Conservation (phyloP, 2,329 filamentous ascomycete species). For the Aspergillus ruber region DNA sequence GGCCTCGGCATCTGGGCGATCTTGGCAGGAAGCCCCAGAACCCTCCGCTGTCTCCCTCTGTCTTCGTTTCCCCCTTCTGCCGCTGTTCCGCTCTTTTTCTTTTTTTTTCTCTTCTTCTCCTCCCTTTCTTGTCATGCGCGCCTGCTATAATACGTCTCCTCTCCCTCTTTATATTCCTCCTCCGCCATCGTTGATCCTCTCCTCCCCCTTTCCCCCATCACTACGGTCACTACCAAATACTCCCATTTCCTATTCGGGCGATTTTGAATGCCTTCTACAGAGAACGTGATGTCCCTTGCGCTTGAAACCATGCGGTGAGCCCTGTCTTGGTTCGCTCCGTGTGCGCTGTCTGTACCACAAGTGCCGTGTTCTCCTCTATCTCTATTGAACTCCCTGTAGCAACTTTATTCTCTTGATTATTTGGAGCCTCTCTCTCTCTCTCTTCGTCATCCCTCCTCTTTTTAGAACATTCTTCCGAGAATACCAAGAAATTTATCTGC, state of each 20-base stretch:
- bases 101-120: conserved; percentile 1
- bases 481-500: not conserved
- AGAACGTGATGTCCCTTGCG: conserved; percentile 12
- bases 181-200: not conserved
- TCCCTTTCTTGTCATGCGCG: not conserved
- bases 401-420: conserved; percentile 11
- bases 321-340: conserved; percentile 14
- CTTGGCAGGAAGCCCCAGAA: conserved; percentile 13
- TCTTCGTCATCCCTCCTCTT: not conserved
- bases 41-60: conserved; percentile 2
- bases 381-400: conserved; percentile 9
- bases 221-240: not conserved
- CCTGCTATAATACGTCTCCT: too few relatives aligned
- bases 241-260: too few relatives aligned
- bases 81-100: conserved; percentile 3
- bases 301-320: conserved; percentile 4
- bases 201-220: conserved; percentile 1
- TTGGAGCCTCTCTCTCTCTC: conserved; percentile 7
- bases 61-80: conserved; percentile 8
- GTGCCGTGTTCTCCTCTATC: conserved; percentile 11
- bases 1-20: conserved; percentile 27
- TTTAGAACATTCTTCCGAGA: not conserved
- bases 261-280: too few relatives aligned
- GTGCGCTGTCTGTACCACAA: conserved; percentile 13
- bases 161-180: not conserved